phyloP scores from a whole-genome alignment of 2,329 filamentous ascomycete genomes.

The Emergomyces orientalis region DNA sequence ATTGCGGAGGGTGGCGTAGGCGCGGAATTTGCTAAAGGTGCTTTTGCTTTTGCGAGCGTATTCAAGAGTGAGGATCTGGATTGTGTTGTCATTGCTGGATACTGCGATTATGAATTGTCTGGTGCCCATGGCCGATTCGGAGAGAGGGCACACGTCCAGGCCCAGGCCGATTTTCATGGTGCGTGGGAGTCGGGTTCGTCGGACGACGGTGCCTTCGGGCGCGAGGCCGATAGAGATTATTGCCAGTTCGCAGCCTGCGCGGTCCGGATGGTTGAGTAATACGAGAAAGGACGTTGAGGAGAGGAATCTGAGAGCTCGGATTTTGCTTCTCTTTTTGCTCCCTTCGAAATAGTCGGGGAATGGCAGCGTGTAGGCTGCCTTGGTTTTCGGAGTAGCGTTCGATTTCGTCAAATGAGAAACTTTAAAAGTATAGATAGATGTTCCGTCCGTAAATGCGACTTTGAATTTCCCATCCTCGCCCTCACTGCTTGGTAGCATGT shows the following conservation, averaged over 20 bases:
- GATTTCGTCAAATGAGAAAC: slow-evolving; percentile 42
- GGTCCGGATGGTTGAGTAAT: slow-evolving; percentile 47
- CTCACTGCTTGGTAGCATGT: slow-evolving; percentile 26
- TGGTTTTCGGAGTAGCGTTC: slow-evolving; percentile 29
- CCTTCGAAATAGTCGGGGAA: slow-evolving; percentile 26
- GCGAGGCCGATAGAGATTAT: slow-evolving; percentile 33
- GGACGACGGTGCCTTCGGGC: slow-evolving; percentile 37
- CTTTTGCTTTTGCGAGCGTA: slow-evolving; percentile 41
- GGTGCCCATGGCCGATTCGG: slow-evolving; percentile 49
- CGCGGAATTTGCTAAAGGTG: slow-evolving; percentile 40
- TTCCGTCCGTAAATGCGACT: slow-evolving; percentile 68
- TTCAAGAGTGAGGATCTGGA: slow-evolving; percentile 69
- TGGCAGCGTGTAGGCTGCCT: slow-evolving; percentile 34
- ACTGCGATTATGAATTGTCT: slow-evolving; percentile 74
- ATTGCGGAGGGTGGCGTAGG: slow-evolving; percentile 44
- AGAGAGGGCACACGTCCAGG: slow-evolving; percentile 65
- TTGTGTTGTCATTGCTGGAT: slow-evolving; percentile 67
- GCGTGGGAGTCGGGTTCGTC: slow-evolving; percentile 53
- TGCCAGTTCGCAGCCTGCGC: slow-evolving; percentile 47
- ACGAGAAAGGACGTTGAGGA: slow-evolving; percentile 45
- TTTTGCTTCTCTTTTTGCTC: slow-evolving; percentile 39
- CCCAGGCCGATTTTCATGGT: slow-evolving; percentile 65
- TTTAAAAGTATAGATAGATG: slow-evolving; percentile 61
- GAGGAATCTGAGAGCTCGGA: slow-evolving; percentile 49
- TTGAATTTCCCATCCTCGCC: slow-evolving; percentile 45